Evolutionary conservation across 345 rosid genomes (phyloP).

Genomic region (thale cress (Arabidopsis thaliana)): TAIR10.1 NC_003070.9:8536501-8537000

Average conservation of each 20-base stretch:
- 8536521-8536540: constrained; percentile 77
- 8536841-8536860: constrained; percentile 35
- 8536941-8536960: constrained; percentile 68
- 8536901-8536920: constrained; percentile 85
- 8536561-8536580: constrained; percentile 82
- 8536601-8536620: constrained; percentile 78
- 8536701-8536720: constrained; percentile 65
- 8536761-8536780: constrained; percentile 46
- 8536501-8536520: constrained; percentile 71
- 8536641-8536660: constrained; percentile 38
- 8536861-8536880: constrained; percentile 52
- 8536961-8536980: constrained; percentile 71
- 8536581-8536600: constrained; percentile 91
- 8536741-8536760: constrained; percentile 69
- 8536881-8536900: constrained; percentile 84
- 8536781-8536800: constrained; percentile 82
- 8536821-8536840: constrained; percentile 50
- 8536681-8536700: constrained; percentile 77
- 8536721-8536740: constrained; percentile 52
- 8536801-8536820: constrained; percentile 68
- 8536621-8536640: constrained; percentile 71
- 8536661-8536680: constrained; percentile 75
- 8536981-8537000: constrained; percentile 77
- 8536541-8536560: constrained; percentile 91
- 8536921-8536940: constrained; percentile 64